Evolutionary conservation across 2,329 filamentous ascomycete species (phyloP).

Genomic region (Cylindrodendrum hubeiense): DNA sequence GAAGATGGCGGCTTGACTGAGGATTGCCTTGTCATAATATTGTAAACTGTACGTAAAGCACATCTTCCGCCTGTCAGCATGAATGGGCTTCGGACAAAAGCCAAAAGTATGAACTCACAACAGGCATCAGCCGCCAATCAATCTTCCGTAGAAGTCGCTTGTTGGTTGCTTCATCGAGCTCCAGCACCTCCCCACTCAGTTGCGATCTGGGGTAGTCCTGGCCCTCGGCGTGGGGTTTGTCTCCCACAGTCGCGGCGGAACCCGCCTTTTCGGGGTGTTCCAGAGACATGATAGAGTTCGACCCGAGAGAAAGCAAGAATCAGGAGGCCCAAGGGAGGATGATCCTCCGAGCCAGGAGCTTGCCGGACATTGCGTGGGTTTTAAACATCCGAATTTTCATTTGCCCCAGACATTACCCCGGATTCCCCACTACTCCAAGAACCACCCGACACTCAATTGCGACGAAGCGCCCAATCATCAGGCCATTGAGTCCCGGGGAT

Average conservation of each 20-base stretch:
- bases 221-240: background rate
- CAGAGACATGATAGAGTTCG: background rate
- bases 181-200: constrained; percentile 7
- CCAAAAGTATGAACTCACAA: constrained; percentile 25
- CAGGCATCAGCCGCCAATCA: constrained; percentile 39
- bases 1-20: constrained; percentile 47
- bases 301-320: background rate
- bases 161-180: constrained; percentile 25
- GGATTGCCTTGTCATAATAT: constrained; percentile 44
- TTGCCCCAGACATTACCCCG: constrained; percentile 10
- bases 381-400: constrained; percentile 8
- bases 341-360: background rate
- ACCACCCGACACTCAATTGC: background rate
- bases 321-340: background rate
- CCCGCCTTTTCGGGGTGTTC: background rate
- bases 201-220: background rate
- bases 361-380: background rate
- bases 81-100: too few relatives aligned
- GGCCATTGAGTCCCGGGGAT: background rate
- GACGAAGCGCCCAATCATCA: background rate
- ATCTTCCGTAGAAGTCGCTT: constrained; percentile 29
- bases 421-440: background rate
- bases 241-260: background rate
- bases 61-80: constrained; percentile 28
- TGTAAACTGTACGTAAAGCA: constrained; percentile 48